Base-by-base conservation (phyloP, 345 rosid genomes). In the Kandelia obovata region DNA sequence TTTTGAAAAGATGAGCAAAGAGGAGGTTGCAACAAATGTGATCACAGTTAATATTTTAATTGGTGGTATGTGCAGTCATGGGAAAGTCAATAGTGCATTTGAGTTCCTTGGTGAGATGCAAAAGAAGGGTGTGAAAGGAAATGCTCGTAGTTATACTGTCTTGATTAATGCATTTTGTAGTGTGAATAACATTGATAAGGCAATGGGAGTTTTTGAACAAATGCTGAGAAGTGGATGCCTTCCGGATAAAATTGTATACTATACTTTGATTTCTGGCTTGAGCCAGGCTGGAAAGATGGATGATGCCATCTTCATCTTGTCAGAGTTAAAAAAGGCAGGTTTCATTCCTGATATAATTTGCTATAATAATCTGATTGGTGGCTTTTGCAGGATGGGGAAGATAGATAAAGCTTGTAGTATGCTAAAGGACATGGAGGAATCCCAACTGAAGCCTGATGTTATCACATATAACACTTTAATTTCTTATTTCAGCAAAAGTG, bases 61-160 rank as follows among this genome's bases (percentile, higher is more conserved):
- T 27, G 81, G 78, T 76, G 96, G 96, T 7, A 82, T 95, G 93
- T 95, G 93, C 76, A 83, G 74, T 71, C 71, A 78, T 73, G 87
- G 90, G 59, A 85, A 86, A 78, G 76, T 83, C 59, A 81, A 69
- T 78, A 73, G 72, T 27, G 96, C 96, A 0, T 67, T 86, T 60
- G 58, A 61, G 70, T 84, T 86, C 76, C 73, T 88, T 52, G 65
- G 61, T n/a, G 79, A 92, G 65, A 80, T 82, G 92, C 76, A 73
- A 66, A 68, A 37, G 31, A 84, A 81, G 70, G 96, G 96, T 30
- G 26, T 86, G 71, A 68, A 58, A 75, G 85, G 82, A 30, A 77
- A 82, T 64, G 86, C 66, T 61, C 78, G 70, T 78, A 85, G 87
- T 34, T 88, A 85, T 73, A 81, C 83, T 11, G 75, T 80, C 57